Base-by-base conservation (phyloP, 2,329 filamentous ascomycete genomes). In the Fusarium sp. region DNA sequence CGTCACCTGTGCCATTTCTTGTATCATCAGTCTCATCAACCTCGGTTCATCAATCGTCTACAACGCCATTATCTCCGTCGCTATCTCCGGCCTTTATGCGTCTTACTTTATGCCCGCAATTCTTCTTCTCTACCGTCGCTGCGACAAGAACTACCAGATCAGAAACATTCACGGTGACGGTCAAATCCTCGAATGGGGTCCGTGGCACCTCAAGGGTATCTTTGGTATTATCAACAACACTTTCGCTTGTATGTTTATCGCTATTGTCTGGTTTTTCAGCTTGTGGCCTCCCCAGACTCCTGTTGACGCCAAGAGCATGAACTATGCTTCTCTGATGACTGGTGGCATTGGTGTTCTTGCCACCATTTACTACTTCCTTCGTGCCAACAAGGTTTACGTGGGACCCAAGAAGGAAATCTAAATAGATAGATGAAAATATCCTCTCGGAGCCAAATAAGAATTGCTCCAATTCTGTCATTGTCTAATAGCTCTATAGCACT, bases 221-320 rank as follows among this genome's bases (percentile, higher is more conserved):
- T 73, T 87, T 3, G 87, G 88, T 0, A 85, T 82, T 8, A 66
- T 83, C 27, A 89, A 89, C 76, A 89, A 89, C 53, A 76, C 80
- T 2, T 86, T 87, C 68, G 85, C 86, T 2, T 86, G 84, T 70
- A 32, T 80, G 0, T 89, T 88, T 58, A 85, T 85, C 78, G 69
- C 85, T 4, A 85, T 89, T 40, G 81, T 88, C 9, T 83, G 87
- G 50, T 88, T 90, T 76, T 89, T 85, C 79, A 83, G 81, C 33
- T 83, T 88, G 30, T 87, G 84, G 84, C 86, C 79, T 0, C 80
- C 81, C 5, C 67, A 59, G 18, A 73, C 67, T 2, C 63, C 64
- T 0, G 50, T 79, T 55, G 14, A 57, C 15, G 65, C 77, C 75
- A 4, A 72, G 66, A 30, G 81, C 3, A 83, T 85, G 81, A 87